Conservation (phyloP, 768 basidiomycete species). For the Suillus brevipes region DNA sequence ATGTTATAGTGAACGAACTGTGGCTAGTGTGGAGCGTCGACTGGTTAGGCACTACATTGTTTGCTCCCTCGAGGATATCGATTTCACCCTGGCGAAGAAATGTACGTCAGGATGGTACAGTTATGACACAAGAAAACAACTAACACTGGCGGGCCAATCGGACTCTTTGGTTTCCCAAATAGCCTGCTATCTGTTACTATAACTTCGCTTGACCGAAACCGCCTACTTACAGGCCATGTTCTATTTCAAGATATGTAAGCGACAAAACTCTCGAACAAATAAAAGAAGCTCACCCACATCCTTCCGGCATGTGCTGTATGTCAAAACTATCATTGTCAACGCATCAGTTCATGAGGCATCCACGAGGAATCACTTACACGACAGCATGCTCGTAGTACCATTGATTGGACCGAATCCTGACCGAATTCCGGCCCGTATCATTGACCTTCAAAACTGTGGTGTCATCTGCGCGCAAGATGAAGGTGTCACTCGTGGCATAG, state of each 20-base stretch:
- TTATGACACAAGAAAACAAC: background rate
- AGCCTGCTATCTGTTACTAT: constrained; percentile 7
- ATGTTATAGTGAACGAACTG: constrained; percentile 15
- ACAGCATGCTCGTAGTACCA: constrained; percentile 19
- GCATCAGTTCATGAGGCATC: background rate
- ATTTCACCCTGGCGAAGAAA: constrained; percentile 36
- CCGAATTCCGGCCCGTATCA: constrained; percentile 30
- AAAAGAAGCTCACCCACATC: constrained; percentile 26
- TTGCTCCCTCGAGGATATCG: constrained; percentile 53
- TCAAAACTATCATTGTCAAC: constrained; percentile 23
- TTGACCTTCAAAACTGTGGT: constrained; percentile 20
- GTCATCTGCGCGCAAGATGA: constrained; percentile 33
- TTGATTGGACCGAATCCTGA: constrained; percentile 29
- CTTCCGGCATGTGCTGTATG: constrained; percentile 32
- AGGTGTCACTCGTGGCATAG: constrained; percentile 25
- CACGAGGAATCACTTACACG: constrained; percentile 16
- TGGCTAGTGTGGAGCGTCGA: constrained; percentile 31
- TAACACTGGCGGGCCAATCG: constrained; percentile 22
- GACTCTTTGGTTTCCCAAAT: background rate
- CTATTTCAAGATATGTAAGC: constrained; percentile 11
- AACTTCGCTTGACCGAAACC: background rate
- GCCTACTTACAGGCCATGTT: constrained; percentile 25
- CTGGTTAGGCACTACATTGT: constrained; percentile 36
- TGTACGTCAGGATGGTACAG: background rate
- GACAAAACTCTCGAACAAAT: background rate